Percentiles rank a stretch among this genome's conserved stretches.
Conservation (phyloP, 148 eudicot species). For the Camellia granthamiana region DNA sequence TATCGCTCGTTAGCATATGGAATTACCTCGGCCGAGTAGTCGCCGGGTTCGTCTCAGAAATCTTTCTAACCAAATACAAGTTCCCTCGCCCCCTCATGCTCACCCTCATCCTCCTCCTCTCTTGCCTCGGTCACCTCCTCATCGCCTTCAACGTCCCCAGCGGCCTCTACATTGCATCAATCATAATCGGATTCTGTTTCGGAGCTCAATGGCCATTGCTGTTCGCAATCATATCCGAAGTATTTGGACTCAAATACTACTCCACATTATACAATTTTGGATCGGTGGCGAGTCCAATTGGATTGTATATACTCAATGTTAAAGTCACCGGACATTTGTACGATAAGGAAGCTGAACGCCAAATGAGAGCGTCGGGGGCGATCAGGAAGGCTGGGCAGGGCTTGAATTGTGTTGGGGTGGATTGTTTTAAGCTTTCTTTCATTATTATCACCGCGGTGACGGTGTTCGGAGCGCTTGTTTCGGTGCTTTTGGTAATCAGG, state of each 20-base stretch:
- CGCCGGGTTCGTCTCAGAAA: constrained; percentile 30
- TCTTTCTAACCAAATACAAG: constrained; percentile 27
- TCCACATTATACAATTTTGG: constrained; percentile 36
- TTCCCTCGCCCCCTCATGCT: constrained; percentile 31
- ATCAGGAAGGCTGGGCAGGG: constrained; percentile 17
- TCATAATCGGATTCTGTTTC: constrained; percentile 33
- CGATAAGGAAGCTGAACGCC: constrained; percentile 33
- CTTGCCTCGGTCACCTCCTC: constrained; percentile 33
- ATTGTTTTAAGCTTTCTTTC: constrained; percentile 29
- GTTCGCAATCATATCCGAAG: constrained; percentile 34
- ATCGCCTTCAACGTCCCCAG: constrained; percentile 32
- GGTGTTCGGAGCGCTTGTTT: constrained; percentile 23
- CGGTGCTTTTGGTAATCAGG: constrained; percentile 31
- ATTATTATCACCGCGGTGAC: constrained; percentile 26
- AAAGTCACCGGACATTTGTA: constrained; percentile 30
- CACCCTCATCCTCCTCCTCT: constrained; percentile 25
- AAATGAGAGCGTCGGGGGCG: constrained; percentile 16
- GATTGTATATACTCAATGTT: constrained; percentile 30
- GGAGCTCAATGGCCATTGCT: constrained; percentile 38
- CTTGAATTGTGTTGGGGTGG: constrained; percentile 27
- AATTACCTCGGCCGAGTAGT: constrained; percentile 31
- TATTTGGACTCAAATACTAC: constrained; percentile 37
- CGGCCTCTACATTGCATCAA: constrained; percentile 34
- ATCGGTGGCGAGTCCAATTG: constrained; percentile 32
- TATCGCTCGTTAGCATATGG: constrained; percentile 34